Percentiles rank a stretch among this genome's conserved stretches.
Evolutionary conservation across 176 grass and related monocot species (phyloP).

Genomic region (Lolium perenne): DNA sequence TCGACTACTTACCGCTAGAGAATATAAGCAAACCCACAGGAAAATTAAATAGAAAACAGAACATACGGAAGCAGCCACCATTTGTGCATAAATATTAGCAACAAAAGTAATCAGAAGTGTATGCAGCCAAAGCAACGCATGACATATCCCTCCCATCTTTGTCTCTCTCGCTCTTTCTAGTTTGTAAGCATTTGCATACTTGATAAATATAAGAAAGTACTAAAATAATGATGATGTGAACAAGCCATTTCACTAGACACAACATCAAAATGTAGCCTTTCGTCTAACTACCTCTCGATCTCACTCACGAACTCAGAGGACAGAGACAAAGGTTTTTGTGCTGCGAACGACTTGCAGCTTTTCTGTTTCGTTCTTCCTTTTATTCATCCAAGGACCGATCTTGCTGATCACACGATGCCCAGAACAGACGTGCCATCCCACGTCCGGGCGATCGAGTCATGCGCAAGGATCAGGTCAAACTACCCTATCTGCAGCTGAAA

Average conservation of each 20-base stretch:
- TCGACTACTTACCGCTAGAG: conserved; percentile 18
- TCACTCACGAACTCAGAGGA: no score
- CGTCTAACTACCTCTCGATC: no score
- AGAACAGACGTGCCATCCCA: no score
- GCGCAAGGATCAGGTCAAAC: no score
- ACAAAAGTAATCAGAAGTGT: background rate
- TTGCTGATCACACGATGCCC: no score
- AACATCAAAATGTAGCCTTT: no score
- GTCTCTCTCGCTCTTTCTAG: conserved; percentile 6
- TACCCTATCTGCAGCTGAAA: no score
- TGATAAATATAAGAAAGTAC: conserved; percentile 4
- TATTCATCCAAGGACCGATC: no score
- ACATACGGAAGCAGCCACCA: background rate
- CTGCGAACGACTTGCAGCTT: no score
- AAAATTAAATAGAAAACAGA: background rate
- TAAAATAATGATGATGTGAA: conserved; percentile 7
- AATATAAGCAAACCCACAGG: background rate
- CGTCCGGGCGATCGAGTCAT: no score
- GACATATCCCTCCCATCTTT: background rate
- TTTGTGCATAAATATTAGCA: background rate
- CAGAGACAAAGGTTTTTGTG: no score
- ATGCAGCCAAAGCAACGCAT: background rate
- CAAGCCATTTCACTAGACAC: background rate
- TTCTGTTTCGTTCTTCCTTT: no score
- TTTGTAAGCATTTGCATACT: background rate